Base-by-base conservation (phyloP, 2,329 filamentous ascomycete genomes). In the Aurifilum marmelostoma region DNA sequence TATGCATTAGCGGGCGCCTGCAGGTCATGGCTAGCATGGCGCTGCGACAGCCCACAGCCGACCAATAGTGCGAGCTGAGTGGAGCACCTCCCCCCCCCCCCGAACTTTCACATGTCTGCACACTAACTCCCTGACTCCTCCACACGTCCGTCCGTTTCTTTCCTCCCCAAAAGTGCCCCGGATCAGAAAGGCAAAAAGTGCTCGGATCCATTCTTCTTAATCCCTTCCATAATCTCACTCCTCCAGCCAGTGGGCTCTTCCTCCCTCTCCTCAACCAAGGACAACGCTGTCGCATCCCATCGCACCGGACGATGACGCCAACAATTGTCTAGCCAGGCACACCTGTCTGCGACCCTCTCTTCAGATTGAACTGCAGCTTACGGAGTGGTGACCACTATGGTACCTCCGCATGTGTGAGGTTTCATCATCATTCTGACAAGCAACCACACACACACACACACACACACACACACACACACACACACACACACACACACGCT, bases 391-490 rank as follows among this genome's bases (percentile, higher is more conserved):
- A 32, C 29, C 27, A 37, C 29, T 37, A 12, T n/a, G 29, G 29
- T 29, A n/a, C 2, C 21, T 34, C 56, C 32, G 18, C 67, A 50
- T 50, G 74, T 77, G 76, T 75, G 71, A 77, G 64, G 65, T n/a
- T n/a, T n/a, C 63, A 59, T n/a, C 43, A 67, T 37, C n/a, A 12
- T 21, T 37, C 24, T 50, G 52, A 16, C 54, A 39, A 47, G 24
- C 63, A 50, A 14, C 61, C 52, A 61, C 70, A 65, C 41, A 24
- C 11, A 6, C 27, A n/a, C n/a, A n/a, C n/a, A n/a, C n/a, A n/a
- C n/a, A n/a, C n/a, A n/a, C n/a, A n/a, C n/a, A n/a, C n/a, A n/a
- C n/a, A n/a, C n/a, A n/a, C n/a, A n/a, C n/a, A n/a, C n/a, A n/a
- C n/a, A n/a, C n/a, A n/a, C n/a, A n/a, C n/a, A n/a, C n/a, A n/a